Evolutionary conservation across 345 rosid species (phyloP).

Genomic region (Moricandia arvensis): DNA sequence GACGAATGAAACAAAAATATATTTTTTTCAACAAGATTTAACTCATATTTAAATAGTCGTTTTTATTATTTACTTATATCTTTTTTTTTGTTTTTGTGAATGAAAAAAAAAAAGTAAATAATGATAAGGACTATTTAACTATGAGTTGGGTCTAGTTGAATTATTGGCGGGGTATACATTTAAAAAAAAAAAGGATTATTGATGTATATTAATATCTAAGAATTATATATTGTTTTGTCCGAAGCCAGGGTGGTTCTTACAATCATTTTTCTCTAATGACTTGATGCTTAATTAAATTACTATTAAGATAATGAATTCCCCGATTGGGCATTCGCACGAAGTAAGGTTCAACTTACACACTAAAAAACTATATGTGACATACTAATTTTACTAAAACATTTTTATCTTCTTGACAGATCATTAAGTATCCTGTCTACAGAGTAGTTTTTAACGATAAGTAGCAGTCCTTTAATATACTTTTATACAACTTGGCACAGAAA

Average conservation of each 20-base stretch:
- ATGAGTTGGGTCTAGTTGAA: conserved; percentile 13
- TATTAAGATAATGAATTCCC: neutral
- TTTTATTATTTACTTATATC: too few species aligned
- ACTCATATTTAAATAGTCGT: too few species aligned
- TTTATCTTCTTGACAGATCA: conserved; percentile 17
- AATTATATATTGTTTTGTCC: neutral
- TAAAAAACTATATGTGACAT: neutral
- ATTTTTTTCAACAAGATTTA: too few species aligned
- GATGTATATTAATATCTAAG: neutral
- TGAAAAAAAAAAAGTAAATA: neutral
- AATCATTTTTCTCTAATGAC: neutral
- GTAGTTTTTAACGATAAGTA: conserved; percentile 13
- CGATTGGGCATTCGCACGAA: conserved; percentile 16
- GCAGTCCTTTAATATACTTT: conserved; percentile 16
- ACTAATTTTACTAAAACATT: neutral
- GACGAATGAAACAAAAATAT: neutral
- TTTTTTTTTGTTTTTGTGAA: neutral
- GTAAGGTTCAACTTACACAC: conserved; percentile 30
- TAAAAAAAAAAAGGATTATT: too few species aligned
- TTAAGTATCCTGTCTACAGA: neutral
- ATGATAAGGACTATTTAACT: neutral
- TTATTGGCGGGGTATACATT: conserved; percentile 5
- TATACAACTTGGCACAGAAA: conserved; percentile 24
- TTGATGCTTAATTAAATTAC: neutral
- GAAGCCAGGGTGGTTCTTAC: conserved; percentile 4